Evolutionary conservation across 1,284 basidiomycete species (phyloP).

Genomic region (Gymnopus androsaceus): DNA sequence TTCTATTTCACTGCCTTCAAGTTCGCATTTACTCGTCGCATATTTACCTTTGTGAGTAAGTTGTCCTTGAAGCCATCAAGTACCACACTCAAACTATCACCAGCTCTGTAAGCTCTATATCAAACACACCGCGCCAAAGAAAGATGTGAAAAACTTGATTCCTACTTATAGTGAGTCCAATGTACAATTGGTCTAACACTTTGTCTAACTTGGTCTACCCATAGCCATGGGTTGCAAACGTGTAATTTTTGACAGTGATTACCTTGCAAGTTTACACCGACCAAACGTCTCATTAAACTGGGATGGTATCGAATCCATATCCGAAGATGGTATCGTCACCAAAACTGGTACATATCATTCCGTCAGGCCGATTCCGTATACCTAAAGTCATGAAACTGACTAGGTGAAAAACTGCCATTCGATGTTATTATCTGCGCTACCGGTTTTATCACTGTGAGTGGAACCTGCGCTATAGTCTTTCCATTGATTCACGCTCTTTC

Average conservation of each 20-base stretch:
- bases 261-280: conserved; percentile 37
- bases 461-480: too few relatives aligned
- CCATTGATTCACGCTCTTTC: too few relatives aligned
- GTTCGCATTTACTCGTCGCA: neutral
- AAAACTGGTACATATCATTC: conserved; percentile 24
- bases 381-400: neutral
- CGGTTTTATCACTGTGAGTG: conserved; percentile 39
- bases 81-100: too few relatives aligned
- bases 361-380: neutral
- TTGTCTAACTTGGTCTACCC: conserved; percentile 18
- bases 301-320: conserved; percentile 38
- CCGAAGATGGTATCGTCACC: conserved; percentile 39
- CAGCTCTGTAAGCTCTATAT: conserved; percentile 37
- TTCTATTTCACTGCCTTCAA: conserved; percentile 30
- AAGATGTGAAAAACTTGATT: conserved; percentile 42
- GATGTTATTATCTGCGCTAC: conserved; percentile 43
- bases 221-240: conserved; percentile 40
- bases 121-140: conserved; percentile 34
- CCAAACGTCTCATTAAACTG: conserved; percentile 40
- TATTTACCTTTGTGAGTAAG: neutral
- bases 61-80: too few relatives aligned
- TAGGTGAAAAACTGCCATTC: conserved; percentile 36
- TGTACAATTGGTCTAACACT: neutral
- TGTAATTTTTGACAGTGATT: conserved; percentile 36
- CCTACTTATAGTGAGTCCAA: conserved; percentile 43